These are phyloP conservation scores for Dioszegia hungarica DNA, from an alignment of 768 basidiomycete species.

Conservation along the genomic window DNA sequence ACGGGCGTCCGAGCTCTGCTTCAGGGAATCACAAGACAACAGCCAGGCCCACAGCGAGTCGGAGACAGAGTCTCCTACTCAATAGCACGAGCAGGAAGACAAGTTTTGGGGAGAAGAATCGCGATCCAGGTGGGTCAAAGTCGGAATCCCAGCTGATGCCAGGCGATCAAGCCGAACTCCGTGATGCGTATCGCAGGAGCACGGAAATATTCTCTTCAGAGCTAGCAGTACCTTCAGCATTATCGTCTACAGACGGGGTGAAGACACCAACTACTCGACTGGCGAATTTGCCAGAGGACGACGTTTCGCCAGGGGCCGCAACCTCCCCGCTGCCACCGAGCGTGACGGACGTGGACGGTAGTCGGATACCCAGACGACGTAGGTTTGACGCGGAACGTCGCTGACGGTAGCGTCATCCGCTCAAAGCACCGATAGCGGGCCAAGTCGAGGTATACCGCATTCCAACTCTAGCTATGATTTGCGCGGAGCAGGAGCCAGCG, in stretches of 20 bases:
- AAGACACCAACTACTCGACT: not conserved
- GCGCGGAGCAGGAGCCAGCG: constrained; percentile 8
- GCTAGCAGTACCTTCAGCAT: not conserved
- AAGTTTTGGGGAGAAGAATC: constrained; percentile 6
- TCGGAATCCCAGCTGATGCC: not conserved
- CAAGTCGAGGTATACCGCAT: constrained; percentile 19
- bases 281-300: not conserved
- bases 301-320: not conserved
- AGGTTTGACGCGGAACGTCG: not conserved
- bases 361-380: not conserved
- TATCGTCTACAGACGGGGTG: not conserved
- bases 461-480: constrained; percentile 34
- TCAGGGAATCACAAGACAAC: not conserved
- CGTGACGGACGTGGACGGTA: not conserved
- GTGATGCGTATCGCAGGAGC: constrained; percentile 18
- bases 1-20: constrained; percentile 5
- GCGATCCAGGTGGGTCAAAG: constrained; percentile 10
- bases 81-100: constrained; percentile 5
- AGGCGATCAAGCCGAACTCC: constrained; percentile 22
- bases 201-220: constrained; percentile 10
- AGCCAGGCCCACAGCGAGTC: not conserved
- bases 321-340: not conserved
- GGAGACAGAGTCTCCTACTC: constrained; percentile 4
- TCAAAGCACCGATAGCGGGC: not conserved
- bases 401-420: not conserved